A percentile compares a stretch with the other conserved stretches of the same genome.
These are phyloP conservation scores for Aureobasidium lini DNA, from an alignment of 2,329 filamentous ascomycete genomes.

Conservation along the genomic window DNA sequence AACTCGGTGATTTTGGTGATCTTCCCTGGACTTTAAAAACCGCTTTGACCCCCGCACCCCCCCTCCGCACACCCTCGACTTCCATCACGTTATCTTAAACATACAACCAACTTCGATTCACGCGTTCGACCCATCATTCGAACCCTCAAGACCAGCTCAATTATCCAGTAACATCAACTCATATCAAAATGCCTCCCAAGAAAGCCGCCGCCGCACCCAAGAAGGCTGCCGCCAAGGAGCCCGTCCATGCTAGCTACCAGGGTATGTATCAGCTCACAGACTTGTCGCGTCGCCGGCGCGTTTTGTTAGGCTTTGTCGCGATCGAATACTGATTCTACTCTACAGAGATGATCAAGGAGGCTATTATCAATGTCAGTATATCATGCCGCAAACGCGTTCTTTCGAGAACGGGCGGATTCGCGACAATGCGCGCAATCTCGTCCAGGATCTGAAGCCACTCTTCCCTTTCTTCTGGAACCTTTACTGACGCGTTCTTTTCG, in stretches of 20 bases:
- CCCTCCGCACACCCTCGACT: constrained; percentile 14
- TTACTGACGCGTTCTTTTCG: constrained; percentile 43
- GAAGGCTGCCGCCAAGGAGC: constrained; percentile 47
- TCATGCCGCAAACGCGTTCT: constrained; percentile 20
- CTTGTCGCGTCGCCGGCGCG: constrained; percentile 37
- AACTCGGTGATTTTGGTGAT: not conserved
- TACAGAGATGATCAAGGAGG: constrained; percentile 67
- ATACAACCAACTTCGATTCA: constrained; percentile 11
- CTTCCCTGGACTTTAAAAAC: not conserved
- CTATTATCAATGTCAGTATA: constrained; percentile 61
- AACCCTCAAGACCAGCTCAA: constrained; percentile 26
- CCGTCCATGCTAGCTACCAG: constrained; percentile 58
- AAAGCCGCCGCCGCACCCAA: constrained; percentile 48
- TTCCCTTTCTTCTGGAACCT: not conserved
- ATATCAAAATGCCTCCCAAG: constrained; percentile 56
- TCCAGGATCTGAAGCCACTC: not conserved
- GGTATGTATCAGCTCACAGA: constrained; percentile 39
- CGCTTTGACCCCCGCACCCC: not conserved
- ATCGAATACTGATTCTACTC: constrained; percentile 44
- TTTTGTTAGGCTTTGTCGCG: constrained; percentile 36
- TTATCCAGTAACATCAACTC: constrained; percentile 21
- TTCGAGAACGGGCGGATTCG: not conserved
- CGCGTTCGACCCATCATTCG: constrained; percentile 25
- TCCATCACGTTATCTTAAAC: constrained; percentile 12
- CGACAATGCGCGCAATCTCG: not conserved